Percentiles rank a stretch among this genome's conserved stretches.
phyloP scores from a whole-genome alignment of 2,329 filamentous ascomycete genomes.

The Fusarium sp. region DNA sequence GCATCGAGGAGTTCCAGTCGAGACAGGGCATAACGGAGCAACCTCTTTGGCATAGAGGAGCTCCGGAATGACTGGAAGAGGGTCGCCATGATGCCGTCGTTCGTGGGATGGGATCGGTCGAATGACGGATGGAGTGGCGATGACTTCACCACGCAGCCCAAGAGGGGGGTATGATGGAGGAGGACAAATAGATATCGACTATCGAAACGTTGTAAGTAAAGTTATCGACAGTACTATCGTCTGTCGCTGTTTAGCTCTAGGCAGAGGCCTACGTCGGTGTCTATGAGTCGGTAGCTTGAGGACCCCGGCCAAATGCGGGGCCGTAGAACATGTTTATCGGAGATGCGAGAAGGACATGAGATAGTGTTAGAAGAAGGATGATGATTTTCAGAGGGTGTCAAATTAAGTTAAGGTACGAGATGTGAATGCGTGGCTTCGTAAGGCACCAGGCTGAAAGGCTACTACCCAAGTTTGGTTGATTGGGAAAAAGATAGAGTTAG shows the following conservation, averaged over 20 bases:
- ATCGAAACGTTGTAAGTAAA: slow-evolving; percentile 18
- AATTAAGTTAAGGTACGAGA: slow-evolving; percentile 9
- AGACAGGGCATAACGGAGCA: slow-evolving; percentile 87
- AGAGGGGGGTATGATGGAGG: slow-evolving; percentile 7
- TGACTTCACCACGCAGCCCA: slow-evolving; percentile 40
- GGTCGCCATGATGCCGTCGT: slow-evolving; percentile 71
- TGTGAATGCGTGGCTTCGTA: slow-evolving; percentile 17
- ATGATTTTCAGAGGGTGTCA: not conserved
- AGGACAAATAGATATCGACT: slow-evolving; percentile 9
- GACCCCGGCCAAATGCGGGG: slow-evolving; percentile 54
- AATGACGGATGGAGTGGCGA: slow-evolving; percentile 23
- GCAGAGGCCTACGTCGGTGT: slow-evolving; percentile 36
- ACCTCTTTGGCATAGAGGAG: slow-evolving; percentile 87
- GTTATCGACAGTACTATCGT: slow-evolving; percentile 24
- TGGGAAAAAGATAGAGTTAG: slow-evolving; percentile 14
- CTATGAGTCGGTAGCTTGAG: slow-evolving; percentile 51
- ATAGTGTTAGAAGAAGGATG: slow-evolving; percentile 7
- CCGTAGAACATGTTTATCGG: slow-evolving; percentile 53
- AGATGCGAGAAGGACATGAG: slow-evolving; percentile 41
- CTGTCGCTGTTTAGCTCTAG: slow-evolving; percentile 11
- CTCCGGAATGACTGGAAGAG: slow-evolving; percentile 75
- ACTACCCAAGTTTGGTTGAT: not conserved
- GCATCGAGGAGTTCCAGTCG: slow-evolving; percentile 89
- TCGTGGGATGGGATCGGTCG: slow-evolving; percentile 18
- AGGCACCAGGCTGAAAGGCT: slow-evolving; percentile 15